These are phyloP conservation scores for Leccinum pachyderme DNA, from an alignment of 1,284 basidiomycete species.

Conservation along the genomic window DNA sequence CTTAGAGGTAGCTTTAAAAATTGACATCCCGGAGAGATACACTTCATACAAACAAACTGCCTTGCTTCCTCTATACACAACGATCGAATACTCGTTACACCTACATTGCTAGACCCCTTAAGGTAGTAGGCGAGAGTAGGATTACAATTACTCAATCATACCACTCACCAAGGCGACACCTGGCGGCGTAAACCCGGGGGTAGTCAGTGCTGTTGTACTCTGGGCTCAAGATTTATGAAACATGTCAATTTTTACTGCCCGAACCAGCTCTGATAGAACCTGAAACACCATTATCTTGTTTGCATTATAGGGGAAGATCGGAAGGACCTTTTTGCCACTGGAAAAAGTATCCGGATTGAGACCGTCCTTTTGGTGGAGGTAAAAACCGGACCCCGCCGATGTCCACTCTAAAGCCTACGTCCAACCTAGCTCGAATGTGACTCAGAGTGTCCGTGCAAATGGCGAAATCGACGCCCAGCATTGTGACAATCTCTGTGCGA, in stretches of 20 bases:
- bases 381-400: conserved; percentile 79
- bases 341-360: conserved; percentile 60
- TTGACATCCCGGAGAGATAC: conserved; percentile 66
- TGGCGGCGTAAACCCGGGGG: conserved; percentile 58
- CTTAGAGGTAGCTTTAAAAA: conserved; percentile 40
- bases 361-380: conserved; percentile 59
- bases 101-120: conserved; percentile 27
- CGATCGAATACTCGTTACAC: conserved; percentile 89
- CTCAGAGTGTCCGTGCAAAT: conserved; percentile 75
- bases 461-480: conserved; percentile 86
- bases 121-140: too few relatives aligned
- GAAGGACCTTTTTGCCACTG: conserved; percentile 54
- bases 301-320: neutral
- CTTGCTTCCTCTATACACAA: conserved; percentile 79
- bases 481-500: conserved; percentile 79
- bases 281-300: conserved; percentile 27
- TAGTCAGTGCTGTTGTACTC: conserved; percentile 84
- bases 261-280: conserved; percentile 56
- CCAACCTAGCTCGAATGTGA: conserved; percentile 41
- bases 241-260: conserved; percentile 56
- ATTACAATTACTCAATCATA: neutral
- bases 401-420: conserved; percentile 46
- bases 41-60: conserved; percentile 67
- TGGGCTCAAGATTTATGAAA: conserved; percentile 76
- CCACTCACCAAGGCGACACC: conserved; percentile 65